Conservation (phyloP, 2,329 filamentous ascomycete genomes). For the Grosmannia huntii region DNA sequence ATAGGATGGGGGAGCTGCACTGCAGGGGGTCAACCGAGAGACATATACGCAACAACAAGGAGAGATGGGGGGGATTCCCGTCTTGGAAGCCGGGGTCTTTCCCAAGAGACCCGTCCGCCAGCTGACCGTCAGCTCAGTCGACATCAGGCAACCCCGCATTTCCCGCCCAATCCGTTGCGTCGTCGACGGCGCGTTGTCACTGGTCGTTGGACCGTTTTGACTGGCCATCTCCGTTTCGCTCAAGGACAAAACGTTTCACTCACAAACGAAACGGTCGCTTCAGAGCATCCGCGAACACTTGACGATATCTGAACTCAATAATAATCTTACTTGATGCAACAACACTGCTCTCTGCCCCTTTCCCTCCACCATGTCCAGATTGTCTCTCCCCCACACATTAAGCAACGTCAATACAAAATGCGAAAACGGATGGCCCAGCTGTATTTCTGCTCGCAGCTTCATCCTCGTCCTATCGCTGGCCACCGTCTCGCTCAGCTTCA, state of each 20-base stretch:
- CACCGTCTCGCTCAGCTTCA: conserved; percentile 44
- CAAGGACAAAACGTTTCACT: too few relatives aligned
- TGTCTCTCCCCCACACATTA: neutral
- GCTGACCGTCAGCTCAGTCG: neutral
- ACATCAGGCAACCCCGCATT: conserved; percentile 3
- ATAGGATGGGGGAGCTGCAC: neutral
- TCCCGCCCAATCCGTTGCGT: neutral
- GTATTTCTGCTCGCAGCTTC: neutral
- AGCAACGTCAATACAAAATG: neutral
- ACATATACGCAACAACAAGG: too few relatives aligned
- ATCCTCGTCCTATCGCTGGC: conserved; percentile 3
- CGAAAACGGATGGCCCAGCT: neutral
- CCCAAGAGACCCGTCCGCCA: neutral
- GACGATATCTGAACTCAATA: too few relatives aligned
- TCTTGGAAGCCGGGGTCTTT: neutral
- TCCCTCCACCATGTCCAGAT: neutral
- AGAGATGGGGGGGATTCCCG: neutral
- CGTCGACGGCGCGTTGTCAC: neutral
- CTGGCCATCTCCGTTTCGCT: too few relatives aligned
- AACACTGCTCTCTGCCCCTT: neutral
- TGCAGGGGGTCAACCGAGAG: neutral
- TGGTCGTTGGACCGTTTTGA: neutral
- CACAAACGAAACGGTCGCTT: too few relatives aligned
- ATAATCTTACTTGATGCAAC: neutral
- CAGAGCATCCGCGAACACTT: too few relatives aligned